Evolutionary conservation across 148 eudicot genomes (phyloP), one percentile per base, ranked within the genome.

Genomic region (Limonium bicolor): DNA sequence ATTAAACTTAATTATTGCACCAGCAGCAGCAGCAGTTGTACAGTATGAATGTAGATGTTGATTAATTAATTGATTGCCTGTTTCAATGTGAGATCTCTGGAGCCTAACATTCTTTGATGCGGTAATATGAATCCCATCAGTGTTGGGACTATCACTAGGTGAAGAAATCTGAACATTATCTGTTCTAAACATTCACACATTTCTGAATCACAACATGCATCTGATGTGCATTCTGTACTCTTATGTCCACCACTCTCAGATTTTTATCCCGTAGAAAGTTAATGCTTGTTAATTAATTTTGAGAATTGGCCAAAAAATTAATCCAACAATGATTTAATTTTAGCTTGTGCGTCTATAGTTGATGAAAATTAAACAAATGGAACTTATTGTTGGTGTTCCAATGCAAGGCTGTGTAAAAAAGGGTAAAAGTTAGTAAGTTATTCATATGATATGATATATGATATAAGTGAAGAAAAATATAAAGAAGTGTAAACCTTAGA

Each of bases 81-180:
- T 88, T 44, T 44, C 36, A 5, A 88, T 70, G 30, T 26, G 36
- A 15, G 86, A 83, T 14, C 46, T 61, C 20, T 27, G 19, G 28
- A 88, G 64, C 22, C 31, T 38, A 23, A 88, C 61, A 42, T 79
- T 69, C 30, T 63, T 42, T 10, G 86, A 61, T 2, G 36, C 69
- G 0, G 90, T 69, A 35, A 88, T 46, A 59, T 88, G 96, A 50
- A 88, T 77, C 25, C 94, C 96, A 50, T 88, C 96, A 0, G 96
- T 88, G 42, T 88, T 88, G 17, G 96, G 96, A 57, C 96, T 88
- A 0, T 42, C 21, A 29, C 38, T 70, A 0, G 86, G 94, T 19
- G 96, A 71, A 31, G 33, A 21, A 2, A 87, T 54, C 18, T 23
- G 27, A 33, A 87, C 62, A 59, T 73, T 48, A 20, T 69, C 66